Percentiles rank a stretch among this genome's conserved stretches.
These are phyloP conservation scores for Marsdenia floribunda DNA, from an alignment of 257 asterid genomes.

Conservation along the genomic window DNA sequence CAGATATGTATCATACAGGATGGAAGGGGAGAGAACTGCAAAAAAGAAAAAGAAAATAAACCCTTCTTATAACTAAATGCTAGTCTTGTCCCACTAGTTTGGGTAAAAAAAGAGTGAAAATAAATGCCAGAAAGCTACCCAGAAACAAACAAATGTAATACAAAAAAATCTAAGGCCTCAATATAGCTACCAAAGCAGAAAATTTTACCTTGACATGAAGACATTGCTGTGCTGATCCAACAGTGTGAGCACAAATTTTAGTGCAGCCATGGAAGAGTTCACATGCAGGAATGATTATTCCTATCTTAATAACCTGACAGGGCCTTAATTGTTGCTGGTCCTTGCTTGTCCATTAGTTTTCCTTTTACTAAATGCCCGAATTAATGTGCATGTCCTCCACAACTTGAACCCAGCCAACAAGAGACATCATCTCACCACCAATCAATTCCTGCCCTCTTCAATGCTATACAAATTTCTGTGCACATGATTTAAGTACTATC, in stretches of 20 bases:
- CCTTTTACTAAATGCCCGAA: constrained; percentile 2
- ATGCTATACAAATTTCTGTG: neutral
- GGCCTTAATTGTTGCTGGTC: neutral
- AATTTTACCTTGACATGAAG: constrained; percentile 3
- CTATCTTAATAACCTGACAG: constrained; percentile 7
- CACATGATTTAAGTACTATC: neutral
- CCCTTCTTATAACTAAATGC: neutral
- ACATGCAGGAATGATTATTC: constrained; percentile 4
- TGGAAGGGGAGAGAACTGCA: neutral
- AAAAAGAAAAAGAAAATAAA: neutral
- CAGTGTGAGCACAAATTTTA: neutral
- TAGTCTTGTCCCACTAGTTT: neutral
- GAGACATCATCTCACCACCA: constrained; percentile 3
- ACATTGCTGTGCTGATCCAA: neutral
- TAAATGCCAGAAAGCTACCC: neutral
- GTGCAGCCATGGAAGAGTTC: neutral
- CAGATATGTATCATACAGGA: neutral
- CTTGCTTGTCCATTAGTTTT: neutral
- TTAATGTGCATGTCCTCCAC: neutral
- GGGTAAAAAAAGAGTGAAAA: neutral
- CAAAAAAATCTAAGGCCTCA: neutral
- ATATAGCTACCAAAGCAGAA: neutral
- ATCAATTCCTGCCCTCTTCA: neutral
- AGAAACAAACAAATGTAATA: neutral
- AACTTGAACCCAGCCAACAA: neutral